Base-by-base conservation (phyloP, 164 flowering plant species). In the Dillenia suffruticosa region DNA sequence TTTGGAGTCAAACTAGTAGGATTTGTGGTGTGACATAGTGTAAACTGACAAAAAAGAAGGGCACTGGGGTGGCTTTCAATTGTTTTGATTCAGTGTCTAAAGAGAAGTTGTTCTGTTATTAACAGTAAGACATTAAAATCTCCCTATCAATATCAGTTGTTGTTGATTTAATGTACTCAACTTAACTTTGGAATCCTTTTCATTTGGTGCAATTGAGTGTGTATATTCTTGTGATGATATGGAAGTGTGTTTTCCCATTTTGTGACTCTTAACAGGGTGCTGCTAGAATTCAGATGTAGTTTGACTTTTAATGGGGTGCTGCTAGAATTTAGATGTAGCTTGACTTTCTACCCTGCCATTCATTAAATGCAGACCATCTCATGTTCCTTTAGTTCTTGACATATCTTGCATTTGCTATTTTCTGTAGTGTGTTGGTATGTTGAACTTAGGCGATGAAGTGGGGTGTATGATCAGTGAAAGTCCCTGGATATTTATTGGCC, bases 391-490 rank as follows among this genome's bases (percentile, higher is more conserved):
- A 49, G 54, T 49, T 8, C 44, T 14, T 52, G 64, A 58, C 11
- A 19, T 7, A 43, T 10, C 65, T 49, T 66, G 9, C 45, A 11
- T 46, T n/a, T 70, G 13, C 6, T 32, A 5, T 44, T 68, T 47
- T 57, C 44, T 70, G 59, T 70, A 94, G 99, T 84, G 97, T 74
- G 74, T 70, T 52, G 81, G 68, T 26, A 79, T 75, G n/a, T 49
- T 84, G 51, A 81, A 77, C 74, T 68, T 92, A 69, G 96, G 89
- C 13, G 88, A 81, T 67, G 95, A 92, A 72, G 77, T 94, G 26
- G 97, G 99, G 45, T 88, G 92, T 68, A 79, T 94, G 90, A 84
- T 94, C 16, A 88, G 82, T 77, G 99, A 91, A 81, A 97, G 99
- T 46, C 93, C 97, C 22, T 94, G 96, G 97, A 48, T 94, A 14